A percentile compares a stretch with the other conserved stretches of the same genome.
phyloP scores from a whole-genome alignment of 352 stramenopile genomes.

The Phytopythium ostracodes region DNA sequence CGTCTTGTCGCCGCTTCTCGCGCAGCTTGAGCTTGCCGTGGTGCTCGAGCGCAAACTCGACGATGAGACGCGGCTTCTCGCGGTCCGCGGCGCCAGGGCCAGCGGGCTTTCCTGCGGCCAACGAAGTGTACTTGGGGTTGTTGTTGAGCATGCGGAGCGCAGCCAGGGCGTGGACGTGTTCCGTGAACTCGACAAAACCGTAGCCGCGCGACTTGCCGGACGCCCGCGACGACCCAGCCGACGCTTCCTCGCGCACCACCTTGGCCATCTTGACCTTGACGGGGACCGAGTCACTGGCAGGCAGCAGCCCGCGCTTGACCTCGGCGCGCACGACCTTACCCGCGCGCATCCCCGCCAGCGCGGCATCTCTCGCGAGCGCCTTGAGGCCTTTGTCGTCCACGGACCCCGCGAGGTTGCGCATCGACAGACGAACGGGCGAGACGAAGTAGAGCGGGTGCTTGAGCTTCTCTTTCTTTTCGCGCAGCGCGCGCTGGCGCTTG shows the following conservation, averaged over 20 bases:
- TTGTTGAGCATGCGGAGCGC: constrained; percentile 96
- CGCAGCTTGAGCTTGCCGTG: constrained; percentile 85
- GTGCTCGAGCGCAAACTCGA: constrained; percentile 89
- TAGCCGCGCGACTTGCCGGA: constrained; percentile 55
- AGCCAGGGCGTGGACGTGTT: constrained; percentile 95
- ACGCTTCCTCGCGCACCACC: constrained; percentile 72
- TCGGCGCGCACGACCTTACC: constrained; percentile 79
- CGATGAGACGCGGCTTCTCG: constrained; percentile 78
- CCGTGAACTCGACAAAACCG: constrained; percentile 90
- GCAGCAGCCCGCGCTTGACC: constrained; percentile 61
- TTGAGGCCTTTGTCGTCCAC: constrained; percentile 92
- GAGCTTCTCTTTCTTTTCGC: constrained; percentile 96
- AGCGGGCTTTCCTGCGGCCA: constrained; percentile 46
- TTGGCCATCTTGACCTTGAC: constrained; percentile 85
- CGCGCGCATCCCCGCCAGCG: constrained; percentile 61
- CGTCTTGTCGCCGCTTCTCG: constrained; percentile 67
- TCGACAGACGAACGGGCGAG: constrained; percentile 91
- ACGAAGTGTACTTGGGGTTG: constrained; percentile 89
- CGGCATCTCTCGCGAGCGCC: constrained; percentile 82
- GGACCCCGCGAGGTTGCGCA: constrained; percentile 88
- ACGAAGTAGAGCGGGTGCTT: constrained; percentile 97
- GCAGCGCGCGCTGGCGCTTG: constrained; percentile 90
- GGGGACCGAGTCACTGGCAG: constrained; percentile 23
- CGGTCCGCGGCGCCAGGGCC: constrained; percentile 33
- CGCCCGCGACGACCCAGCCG: constrained; percentile 31